These are phyloP conservation scores for Globisporangium ultimum DNA, from an alignment of 352 stramenopile species.

Conservation along the genomic window DNA sequence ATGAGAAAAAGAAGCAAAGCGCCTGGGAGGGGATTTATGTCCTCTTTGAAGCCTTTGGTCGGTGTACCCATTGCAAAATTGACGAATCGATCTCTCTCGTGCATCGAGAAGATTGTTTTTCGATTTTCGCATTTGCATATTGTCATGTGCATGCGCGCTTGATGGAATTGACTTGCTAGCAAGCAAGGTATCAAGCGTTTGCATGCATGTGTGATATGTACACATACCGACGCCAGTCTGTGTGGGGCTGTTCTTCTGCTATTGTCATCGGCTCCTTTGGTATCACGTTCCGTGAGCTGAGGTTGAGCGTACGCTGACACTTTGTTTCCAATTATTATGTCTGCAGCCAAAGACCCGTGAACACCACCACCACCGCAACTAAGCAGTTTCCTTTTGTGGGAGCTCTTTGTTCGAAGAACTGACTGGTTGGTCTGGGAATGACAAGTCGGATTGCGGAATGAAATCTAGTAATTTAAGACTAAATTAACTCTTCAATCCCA, in stretches of 20 bases:
- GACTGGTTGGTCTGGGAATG: constrained; percentile 17
- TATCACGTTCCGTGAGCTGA: constrained; percentile 22
- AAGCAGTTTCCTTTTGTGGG: constrained; percentile 23
- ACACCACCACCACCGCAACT: constrained; percentile 81
- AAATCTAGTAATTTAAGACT: constrained; percentile 10
- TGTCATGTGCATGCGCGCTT: too few species aligned
- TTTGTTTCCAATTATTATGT: constrained; percentile 12
- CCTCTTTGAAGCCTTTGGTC: constrained; percentile 18
- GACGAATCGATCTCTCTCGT: too few species aligned
- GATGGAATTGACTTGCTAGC: too few species aligned
- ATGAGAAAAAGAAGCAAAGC: constrained; percentile 36
- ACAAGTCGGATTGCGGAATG: constrained; percentile 6
- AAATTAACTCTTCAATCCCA: constrained; percentile 27
- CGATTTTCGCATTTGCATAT: background rate
- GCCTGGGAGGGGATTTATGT: constrained; percentile 3
- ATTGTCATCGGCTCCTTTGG: constrained; percentile 48
- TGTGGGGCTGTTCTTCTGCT: too few species aligned
- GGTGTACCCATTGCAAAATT: constrained; percentile 65
- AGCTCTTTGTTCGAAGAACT: constrained; percentile 8
- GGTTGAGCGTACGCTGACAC: constrained; percentile 30
- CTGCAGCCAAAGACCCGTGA: constrained; percentile 67
- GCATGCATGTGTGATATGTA: too few species aligned
- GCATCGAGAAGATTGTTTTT: too few species aligned
- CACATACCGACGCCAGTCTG: too few species aligned
- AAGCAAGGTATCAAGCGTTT: too few species aligned